Base-by-base conservation (phyloP, 2,329 filamentous ascomycete species). In the Fusarium sp. region DNA sequence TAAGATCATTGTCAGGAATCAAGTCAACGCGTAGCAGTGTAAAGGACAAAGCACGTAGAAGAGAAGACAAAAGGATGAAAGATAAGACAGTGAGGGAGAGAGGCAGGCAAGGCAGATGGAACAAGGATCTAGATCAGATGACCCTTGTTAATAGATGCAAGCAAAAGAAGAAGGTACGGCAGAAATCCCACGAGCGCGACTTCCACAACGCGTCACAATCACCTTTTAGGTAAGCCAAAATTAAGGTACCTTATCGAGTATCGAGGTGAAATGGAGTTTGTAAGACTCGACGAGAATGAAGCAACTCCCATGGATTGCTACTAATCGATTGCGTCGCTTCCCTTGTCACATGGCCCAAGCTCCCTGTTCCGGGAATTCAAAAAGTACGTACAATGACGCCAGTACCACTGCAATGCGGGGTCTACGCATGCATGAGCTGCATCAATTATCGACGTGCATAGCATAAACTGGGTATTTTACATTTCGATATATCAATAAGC, bases 301-400 rank as follows among this genome's bases (percentile, higher is more conserved):
- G 66, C 18, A 63, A 44, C 44, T 60, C 54, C 28, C 40, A 36
- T 53, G 50, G 57, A 64, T 57, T 52, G 56, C 31, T 30, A 40
- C 37, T 45, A 23, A 44, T 42, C 38, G 38, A 58, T 60, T 60
- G 57, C 36, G 53, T 51, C 40, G 54, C 44, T 59, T 63, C 44
- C 68, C 58, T 64, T 66, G 68, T 74, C 65, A 74, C 71, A 67
- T 70, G 67, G 72, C 58, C 71, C 60, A 70, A 74, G 69, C 72
- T 73, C 70, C 67, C 52, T 40, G n/a, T 58, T 64, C 59, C 34
- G 38, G 38, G 9, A 54, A 45, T 36, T 30, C 23, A 26, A 34
- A 58, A 56, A 38, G 45, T 59, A 65, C 67, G 63, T 65, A 64
- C 59, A 68, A 70, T 70, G 67, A 70, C 67, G 63, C 66, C 62